Evolutionary conservation across 2,329 filamentous ascomycete species (phyloP).

Genomic region (Ophiostoma sp.): DNA sequence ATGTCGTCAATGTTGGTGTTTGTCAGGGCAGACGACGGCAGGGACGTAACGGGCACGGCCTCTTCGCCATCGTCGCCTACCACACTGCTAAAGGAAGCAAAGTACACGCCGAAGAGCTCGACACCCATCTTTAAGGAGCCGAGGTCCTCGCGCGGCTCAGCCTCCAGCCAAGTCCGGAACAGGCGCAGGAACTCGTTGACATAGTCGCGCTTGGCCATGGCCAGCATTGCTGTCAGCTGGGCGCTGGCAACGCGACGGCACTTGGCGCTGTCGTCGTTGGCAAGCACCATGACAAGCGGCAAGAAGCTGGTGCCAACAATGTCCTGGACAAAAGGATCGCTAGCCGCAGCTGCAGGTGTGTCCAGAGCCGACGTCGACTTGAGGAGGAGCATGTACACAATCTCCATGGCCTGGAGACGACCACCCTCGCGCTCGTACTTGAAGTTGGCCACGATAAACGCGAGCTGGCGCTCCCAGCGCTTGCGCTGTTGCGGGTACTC

Average conservation of each 20-base stretch:
- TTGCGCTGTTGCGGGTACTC: slow-evolving; percentile 91
- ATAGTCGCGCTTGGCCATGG: slow-evolving; percentile 67
- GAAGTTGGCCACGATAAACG: slow-evolving; percentile 83
- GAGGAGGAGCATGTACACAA: slow-evolving; percentile 75
- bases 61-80: neutral
- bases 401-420: slow-evolving; percentile 86
- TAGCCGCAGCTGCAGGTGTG: slow-evolving; percentile 10
- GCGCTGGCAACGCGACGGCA: slow-evolving; percentile 78
- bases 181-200: slow-evolving; percentile 64
- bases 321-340: slow-evolving; percentile 72
- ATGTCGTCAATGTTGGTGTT: slow-evolving; percentile 63
- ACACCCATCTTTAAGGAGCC: slow-evolving; percentile 59
- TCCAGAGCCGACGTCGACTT: slow-evolving; percentile 57
- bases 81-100: slow-evolving; percentile 52
- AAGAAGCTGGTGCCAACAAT: slow-evolving; percentile 77
- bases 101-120: slow-evolving; percentile 76
- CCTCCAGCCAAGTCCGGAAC: slow-evolving; percentile 66
- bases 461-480: slow-evolving; percentile 81
- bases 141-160: slow-evolving; percentile 45
- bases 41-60: slow-evolving; percentile 5
- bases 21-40: slow-evolving; percentile 28
- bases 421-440: slow-evolving; percentile 86
- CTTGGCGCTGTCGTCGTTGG: slow-evolving; percentile 81
- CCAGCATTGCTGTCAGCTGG: slow-evolving; percentile 75
- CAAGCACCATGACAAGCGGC: slow-evolving; percentile 75